A percentile compares a stretch with the other conserved stretches of the same genome.
Evolutionary conservation across 2,329 filamentous ascomycete genomes (phyloP).

Genomic region (Pyricularia grisea): DNA sequence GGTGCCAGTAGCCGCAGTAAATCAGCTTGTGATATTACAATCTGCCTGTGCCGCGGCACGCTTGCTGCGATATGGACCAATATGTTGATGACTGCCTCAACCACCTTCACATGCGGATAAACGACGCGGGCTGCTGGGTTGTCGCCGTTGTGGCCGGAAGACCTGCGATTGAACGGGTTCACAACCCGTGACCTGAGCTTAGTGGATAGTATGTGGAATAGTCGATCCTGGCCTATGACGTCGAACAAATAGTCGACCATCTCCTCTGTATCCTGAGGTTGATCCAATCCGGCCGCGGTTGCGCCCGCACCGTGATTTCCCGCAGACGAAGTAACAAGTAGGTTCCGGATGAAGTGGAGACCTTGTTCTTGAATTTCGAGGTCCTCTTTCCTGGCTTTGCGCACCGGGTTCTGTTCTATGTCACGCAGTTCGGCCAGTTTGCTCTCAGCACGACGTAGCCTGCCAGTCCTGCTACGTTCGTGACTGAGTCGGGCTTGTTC

Average conservation of each 20-base stretch:
- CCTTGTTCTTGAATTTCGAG: conserved; percentile 84
- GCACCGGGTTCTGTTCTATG: conserved; percentile 56
- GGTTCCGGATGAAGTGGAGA: conserved; percentile 80
- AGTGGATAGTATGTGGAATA: conserved; percentile 72
- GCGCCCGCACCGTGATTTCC: conserved; percentile 7
- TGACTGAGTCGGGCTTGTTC: conserved; percentile 8
- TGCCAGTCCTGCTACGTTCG: conserved; percentile 23
- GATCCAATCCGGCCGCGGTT: conserved; percentile 38
- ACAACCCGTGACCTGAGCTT: conserved; percentile 61
- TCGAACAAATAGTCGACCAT: conserved; percentile 83
- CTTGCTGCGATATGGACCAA: conserved; percentile 85
- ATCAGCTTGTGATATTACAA: conserved; percentile 67
- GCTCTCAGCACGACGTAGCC: conserved; percentile 39
- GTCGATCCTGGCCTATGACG: conserved; percentile 62
- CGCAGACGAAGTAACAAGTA: conserved; percentile 56
- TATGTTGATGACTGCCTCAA: conserved; percentile 70
- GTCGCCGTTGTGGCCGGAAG: conserved; percentile 3
- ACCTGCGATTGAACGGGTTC: conserved; percentile 39
- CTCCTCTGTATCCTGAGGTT: conserved; percentile 42
- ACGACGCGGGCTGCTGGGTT: conserved; percentile 31
- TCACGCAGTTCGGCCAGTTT: conserved; percentile 47
- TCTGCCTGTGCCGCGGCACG: conserved; percentile 64
- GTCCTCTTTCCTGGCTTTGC: conserved; percentile 66
- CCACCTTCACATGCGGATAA: conserved; percentile 57
- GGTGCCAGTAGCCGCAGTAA: conserved; percentile 64